Percentiles rank a stretch among this genome's conserved stretches.
Conservation (phyloP, 2,329 filamentous ascomycete genomes). For the Alternaria sp. region DNA sequence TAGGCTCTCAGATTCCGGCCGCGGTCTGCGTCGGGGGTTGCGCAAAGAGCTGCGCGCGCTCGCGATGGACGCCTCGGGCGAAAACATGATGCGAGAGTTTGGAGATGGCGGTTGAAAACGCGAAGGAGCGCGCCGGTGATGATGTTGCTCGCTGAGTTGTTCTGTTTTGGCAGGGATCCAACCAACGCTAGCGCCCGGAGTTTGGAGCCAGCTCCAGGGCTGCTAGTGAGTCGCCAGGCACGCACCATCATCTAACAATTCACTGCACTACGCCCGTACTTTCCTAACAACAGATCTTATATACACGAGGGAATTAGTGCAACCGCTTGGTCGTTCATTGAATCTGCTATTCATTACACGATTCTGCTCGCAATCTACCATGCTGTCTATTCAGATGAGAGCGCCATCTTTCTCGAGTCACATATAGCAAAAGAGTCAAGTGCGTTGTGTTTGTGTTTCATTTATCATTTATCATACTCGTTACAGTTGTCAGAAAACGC, state of each 20-base stretch:
- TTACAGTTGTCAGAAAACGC: constrained; percentile 23
- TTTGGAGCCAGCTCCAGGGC: not conserved
- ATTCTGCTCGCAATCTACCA: not conserved
- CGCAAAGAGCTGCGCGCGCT: constrained; percentile 49
- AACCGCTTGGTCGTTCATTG: not conserved
- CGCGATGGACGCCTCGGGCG: constrained; percentile 44
- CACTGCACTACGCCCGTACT: not conserved
- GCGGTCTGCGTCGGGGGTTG: constrained; percentile 56
- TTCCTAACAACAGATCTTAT: not conserved
- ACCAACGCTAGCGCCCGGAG: not conserved
- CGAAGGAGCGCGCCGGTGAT: constrained; percentile 39
- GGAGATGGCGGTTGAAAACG: constrained; percentile 23
- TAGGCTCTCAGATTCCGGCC: constrained; percentile 50
- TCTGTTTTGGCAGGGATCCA: not conserved
- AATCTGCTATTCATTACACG: not conserved
- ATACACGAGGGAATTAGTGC: not conserved
- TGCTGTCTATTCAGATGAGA: not conserved
- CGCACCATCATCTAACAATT: too few species aligned
- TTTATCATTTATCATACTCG: constrained; percentile 22
- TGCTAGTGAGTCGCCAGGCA: too few species aligned
- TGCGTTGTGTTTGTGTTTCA: constrained; percentile 2
- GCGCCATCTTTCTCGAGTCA: not conserved
- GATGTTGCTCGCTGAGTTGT: constrained; percentile 10
- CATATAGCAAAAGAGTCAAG: not conserved
- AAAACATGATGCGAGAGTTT: constrained; percentile 44